Base-by-base conservation (phyloP, 441 rosid species). In the Mallotus repandus region DNA sequence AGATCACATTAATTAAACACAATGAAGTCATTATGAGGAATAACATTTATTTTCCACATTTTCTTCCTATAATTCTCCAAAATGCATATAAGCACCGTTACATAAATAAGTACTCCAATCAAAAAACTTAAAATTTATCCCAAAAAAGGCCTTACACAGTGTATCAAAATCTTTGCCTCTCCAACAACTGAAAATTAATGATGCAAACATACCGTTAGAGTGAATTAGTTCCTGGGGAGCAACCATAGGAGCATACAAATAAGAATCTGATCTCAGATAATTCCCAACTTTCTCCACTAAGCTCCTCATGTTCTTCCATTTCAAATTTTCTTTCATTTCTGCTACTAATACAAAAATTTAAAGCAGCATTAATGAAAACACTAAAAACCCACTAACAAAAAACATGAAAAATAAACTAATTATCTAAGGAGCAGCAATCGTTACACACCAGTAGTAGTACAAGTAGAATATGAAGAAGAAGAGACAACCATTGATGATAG, bases 241-340 rank as follows among this genome's bases (percentile, higher is more conserved):
- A 61, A 78, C 54, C 73, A 84, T 55, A 0, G 88, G 78, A 48
- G 80, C 84, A 66, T 86, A 87, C 82, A 86, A 76, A 76, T 81
- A 57, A 73, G 69, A 72, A 48, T 89, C 83, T 66, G 88, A 80
- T 32, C 76, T 83, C 50, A 91, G 74, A 81, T 83, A 91, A 50
- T 80, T 80, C 80, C 68, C 75, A 52, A 81, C 74, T 70, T 74
- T 82, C 76, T 81, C 70, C 6, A 79, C 50, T 41, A 79, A 69
- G 54, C 66, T 71, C 71, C 63, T 78, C 25, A 38, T 38, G 41
- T 70, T 79, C 60, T 70, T 81, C 69, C 72, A 75, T 49, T 76
- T 72, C 22, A 63, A 60, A 21, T 75, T 64, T n/a, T 52, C 79
- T 52, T 62, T 69, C 62, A 41, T 38, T 68, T 73, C 76, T 55